Percentiles rank a stretch among this genome's conserved stretches.
These are phyloP conservation scores for Apocynum venetum DNA, from an alignment of 257 asterid genomes.

Conservation along the genomic window DNA sequence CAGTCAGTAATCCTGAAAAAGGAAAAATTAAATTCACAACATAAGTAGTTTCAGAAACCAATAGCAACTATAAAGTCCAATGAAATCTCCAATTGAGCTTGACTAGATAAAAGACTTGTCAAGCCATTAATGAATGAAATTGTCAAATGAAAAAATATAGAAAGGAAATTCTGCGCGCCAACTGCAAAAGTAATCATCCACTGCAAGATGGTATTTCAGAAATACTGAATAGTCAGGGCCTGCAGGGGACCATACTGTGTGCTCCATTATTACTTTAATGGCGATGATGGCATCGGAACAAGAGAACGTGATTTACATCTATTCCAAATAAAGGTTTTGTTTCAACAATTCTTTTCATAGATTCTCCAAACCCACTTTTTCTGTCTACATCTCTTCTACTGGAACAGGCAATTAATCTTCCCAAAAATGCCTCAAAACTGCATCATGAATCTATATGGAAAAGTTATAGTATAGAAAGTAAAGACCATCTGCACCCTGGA, in stretches of 20 bases:
- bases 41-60: neutral
- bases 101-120: neutral
- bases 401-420: neutral
- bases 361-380: neutral
- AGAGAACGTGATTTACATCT: neutral
- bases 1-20: neutral
- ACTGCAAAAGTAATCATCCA: too few relatives aligned
- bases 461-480: neutral
- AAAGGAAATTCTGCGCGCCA: neutral
- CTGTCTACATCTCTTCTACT: neutral
- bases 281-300: neutral
- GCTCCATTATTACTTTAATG: neutral
- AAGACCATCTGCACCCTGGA: neutral
- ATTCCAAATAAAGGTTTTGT: neutral
- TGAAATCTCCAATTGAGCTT: neutral
- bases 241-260: neutral
- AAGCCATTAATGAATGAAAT: neutral
- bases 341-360: neutral
- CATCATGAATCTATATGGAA: neutral
- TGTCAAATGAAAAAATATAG: neutral
- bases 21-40: neutral
- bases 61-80: neutral
- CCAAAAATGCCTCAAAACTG: neutral
- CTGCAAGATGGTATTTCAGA: neutral
- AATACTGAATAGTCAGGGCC: neutral